Evolutionary conservation across 148 eudicot species (phyloP).

Genomic region (Beta vulgaris): DNA sequence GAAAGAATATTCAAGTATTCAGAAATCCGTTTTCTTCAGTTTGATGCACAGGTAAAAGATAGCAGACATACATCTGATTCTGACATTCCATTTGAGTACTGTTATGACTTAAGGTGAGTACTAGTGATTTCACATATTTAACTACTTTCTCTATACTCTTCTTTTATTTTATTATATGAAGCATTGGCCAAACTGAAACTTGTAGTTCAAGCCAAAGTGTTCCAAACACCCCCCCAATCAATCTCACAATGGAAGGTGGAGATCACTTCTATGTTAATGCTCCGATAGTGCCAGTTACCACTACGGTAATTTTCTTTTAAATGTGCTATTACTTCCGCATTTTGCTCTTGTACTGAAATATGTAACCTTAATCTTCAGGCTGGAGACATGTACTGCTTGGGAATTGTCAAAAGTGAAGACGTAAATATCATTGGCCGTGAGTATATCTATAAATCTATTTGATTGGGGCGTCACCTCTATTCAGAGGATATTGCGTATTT

Average conservation of each 20-base stretch:
- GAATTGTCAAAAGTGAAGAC: slow-evolving; percentile 60
- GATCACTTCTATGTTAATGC: slow-evolving; percentile 34
- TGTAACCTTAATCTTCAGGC: slow-evolving; percentile 33
- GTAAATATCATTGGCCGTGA: slow-evolving; percentile 48
- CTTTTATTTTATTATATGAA: background rate
- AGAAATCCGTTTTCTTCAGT: slow-evolving; percentile 27
- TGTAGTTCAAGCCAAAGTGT: slow-evolving; percentile 27
- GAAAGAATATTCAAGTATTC: background rate
- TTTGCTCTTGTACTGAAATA: background rate
- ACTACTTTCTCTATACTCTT: background rate
- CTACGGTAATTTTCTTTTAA: slow-evolving; percentile 29
- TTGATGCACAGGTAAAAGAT: slow-evolving; percentile 47
- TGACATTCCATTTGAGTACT: slow-evolving; percentile 66
- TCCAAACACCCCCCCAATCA: slow-evolving; percentile 18
- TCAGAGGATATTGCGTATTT: too few species aligned
- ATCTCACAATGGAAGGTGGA: slow-evolving; percentile 82
- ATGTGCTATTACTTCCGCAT: background rate
- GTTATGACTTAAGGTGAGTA: slow-evolving; percentile 65
- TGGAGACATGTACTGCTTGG: slow-evolving; percentile 59
- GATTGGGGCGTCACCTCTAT: too few species aligned
- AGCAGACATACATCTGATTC: slow-evolving; percentile 44
- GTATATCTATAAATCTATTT: slow-evolving; percentile 12
- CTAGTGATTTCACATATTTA: background rate
- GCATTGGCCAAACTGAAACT: slow-evolving; percentile 8
- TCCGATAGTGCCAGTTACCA: slow-evolving; percentile 39